Evolutionary conservation across 2,329 filamentous ascomycete genomes (phyloP), one percentile per base, ranked within the genome.

Genomic region (Aspergillus tubingensis): DNA sequence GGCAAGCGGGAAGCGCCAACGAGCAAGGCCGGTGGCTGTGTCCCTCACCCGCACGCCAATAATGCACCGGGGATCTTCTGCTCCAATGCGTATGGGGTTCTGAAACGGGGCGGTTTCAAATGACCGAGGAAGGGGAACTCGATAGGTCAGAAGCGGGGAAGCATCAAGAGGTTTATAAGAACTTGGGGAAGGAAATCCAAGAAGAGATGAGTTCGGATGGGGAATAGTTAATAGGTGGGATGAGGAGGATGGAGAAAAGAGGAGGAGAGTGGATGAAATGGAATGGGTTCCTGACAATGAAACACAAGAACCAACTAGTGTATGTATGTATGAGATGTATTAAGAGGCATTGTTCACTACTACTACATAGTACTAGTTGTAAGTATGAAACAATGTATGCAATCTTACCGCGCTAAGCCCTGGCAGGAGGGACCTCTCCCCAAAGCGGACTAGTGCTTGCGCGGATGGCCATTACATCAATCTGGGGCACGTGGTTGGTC

Each of bases 21-120:
- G 62, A 63, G 62, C 54, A 57, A 55, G 62, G 54, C 48, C 59
- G 61, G 65, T 66, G 65, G 65, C 65, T 67, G 65, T 67, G 64
- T 63, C 54, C 52, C 39, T 55, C 53, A 27, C 27, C 41, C 19
- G 39, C 21, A 39, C 49, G 39, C 27, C 55, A 44, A 57, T 51
- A 57, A 60, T 65, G 61, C 61, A 61, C 62, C 62, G 62, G 48
- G 60, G 62, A 63, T 62, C 62, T 39, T 30, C 41, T 44, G 53
- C 21, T n/a, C 21, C 44, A 49, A 27, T 25, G 44, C 44, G 44
- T 49, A 23, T 25, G 3, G 13, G 27, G 6, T n/a, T 30, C 8
- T 19, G 47, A 50, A 50, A 50, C 47, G 47, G 53, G 23, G 25
- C 25, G n/a, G 53, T 55, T 55, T 47, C 53, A 47, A 41, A 32